Conservation (phyloP, 805 yeast genomes). For the Starmera pachycereana region DNA sequence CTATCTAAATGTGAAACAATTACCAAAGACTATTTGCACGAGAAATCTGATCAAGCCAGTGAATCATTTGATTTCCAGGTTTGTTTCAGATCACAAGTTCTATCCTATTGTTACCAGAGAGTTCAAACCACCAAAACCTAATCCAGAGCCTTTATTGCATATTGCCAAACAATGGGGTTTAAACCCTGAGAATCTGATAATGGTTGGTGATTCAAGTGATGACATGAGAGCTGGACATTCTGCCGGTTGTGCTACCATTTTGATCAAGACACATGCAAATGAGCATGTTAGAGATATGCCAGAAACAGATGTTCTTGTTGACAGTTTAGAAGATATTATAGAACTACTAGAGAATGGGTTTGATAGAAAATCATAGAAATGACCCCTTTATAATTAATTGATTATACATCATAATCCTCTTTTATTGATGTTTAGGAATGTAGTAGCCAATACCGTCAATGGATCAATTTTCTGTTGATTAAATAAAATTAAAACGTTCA, state of each 20-base stretch:
- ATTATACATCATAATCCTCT: background rate
- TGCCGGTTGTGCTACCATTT: conserved; percentile 54
- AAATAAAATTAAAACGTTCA: conserved; percentile 2
- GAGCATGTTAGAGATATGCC: conserved; percentile 27
- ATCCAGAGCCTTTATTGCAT: conserved; percentile 50
- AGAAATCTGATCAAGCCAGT: conserved; percentile 49
- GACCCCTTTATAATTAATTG: background rate
- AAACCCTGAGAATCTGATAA: conserved; percentile 36
- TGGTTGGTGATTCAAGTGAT: conserved; percentile 70
- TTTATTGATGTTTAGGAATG: background rate
- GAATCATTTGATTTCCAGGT: conserved; percentile 33
- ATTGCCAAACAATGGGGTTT: conserved; percentile 41
- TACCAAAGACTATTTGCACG: conserved; percentile 51
- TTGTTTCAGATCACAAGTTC: conserved; percentile 30
- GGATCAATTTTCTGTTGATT: conserved; percentile 9
- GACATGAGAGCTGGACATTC: conserved; percentile 53
- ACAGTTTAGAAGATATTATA: conserved; percentile 27
- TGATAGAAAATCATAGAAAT: conserved; percentile 1
- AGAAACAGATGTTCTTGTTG: conserved; percentile 16
- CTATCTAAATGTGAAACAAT: conserved; percentile 16
- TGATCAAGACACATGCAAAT: conserved; percentile 44
- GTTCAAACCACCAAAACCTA: conserved; percentile 60
- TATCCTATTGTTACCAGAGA: conserved; percentile 52
- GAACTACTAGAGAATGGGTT: conserved; percentile 26
- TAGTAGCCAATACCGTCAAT: conserved; percentile 3